Evolutionary conservation across 306 rosid species (phyloP).

Genomic region (Dryas alaskensis): DNA sequence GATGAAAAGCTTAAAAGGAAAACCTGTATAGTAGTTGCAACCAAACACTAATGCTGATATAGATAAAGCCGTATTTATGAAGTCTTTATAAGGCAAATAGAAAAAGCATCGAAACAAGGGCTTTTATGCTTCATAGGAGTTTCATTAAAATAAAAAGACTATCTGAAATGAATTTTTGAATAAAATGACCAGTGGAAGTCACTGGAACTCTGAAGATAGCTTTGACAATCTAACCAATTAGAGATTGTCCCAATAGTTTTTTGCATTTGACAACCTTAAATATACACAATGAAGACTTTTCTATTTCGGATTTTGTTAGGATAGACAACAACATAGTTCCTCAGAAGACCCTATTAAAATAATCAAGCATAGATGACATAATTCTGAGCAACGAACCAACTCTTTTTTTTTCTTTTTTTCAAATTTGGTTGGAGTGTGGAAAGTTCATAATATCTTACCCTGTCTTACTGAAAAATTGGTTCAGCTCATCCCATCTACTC

Average conservation of each 20-base stretch:
- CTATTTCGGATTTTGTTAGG: neutral
- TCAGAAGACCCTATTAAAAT: neutral
- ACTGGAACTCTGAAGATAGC: neutral
- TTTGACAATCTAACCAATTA: neutral
- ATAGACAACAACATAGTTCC: neutral
- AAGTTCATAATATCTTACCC: slow-evolving; percentile 48
- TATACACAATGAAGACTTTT: neutral
- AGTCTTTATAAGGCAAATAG: too few relatives aligned
- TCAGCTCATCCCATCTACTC: slow-evolving; percentile 93
- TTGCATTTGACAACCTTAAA: neutral
- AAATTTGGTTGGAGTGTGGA: neutral
- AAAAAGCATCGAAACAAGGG: too few relatives aligned
- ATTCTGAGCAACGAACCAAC: neutral
- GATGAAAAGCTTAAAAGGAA: too few relatives aligned
- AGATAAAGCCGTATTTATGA: too few relatives aligned
- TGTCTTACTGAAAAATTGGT: slow-evolving; percentile 65
- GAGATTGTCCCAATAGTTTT: neutral
- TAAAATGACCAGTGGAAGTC: neutral
- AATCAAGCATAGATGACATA: neutral
- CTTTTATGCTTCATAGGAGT: too few relatives aligned
- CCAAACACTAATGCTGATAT: too few relatives aligned
- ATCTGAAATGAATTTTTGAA: neutral
- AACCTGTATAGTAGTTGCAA: too few relatives aligned
- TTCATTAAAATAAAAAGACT: neutral
- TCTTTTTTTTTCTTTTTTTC: neutral